A percentile compares a stretch with the other conserved stretches of the same genome.
Evolutionary conservation across 352 stramenopile species (phyloP).

Genomic region (Phytophthora palmivora): DNA sequence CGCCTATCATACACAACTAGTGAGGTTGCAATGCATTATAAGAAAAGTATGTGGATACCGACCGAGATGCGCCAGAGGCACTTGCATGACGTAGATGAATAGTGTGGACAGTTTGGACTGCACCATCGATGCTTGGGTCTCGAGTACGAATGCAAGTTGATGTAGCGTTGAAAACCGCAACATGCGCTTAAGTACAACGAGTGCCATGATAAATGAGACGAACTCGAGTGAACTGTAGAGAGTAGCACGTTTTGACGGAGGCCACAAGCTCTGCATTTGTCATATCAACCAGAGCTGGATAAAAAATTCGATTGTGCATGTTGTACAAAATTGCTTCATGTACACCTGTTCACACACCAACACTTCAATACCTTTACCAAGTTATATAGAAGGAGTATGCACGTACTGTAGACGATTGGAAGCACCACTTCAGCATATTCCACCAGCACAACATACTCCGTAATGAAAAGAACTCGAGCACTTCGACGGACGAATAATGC

Average conservation of each 20-base stretch:
- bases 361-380: too few species aligned
- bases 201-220: slow-evolving; percentile 12
- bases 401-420: slow-evolving; percentile 43
- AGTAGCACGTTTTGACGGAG: slow-evolving; percentile 20
- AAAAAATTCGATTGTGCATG: slow-evolving; percentile 37
- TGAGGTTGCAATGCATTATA: not conserved
- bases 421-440: slow-evolving; percentile 51
- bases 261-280: slow-evolving; percentile 4
- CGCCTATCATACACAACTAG: slow-evolving; percentile 10
- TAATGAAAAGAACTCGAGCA: slow-evolving; percentile 42
- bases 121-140: slow-evolving; percentile 27
- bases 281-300: slow-evolving; percentile 14
- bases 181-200: slow-evolving; percentile 19
- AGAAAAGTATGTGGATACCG: not conserved
- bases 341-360: slow-evolving; percentile 1
- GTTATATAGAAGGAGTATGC: not conserved
- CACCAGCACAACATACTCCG: slow-evolving; percentile 51
- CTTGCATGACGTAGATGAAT: slow-evolving; percentile 45
- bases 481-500: slow-evolving; percentile 36
- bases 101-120: slow-evolving; percentile 39
- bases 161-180: slow-evolving; percentile 28
- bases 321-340: slow-evolving; percentile 22
- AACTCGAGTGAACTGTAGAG: slow-evolving; percentile 34
- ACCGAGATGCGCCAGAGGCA: slow-evolving; percentile 38
- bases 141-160: slow-evolving; percentile 47